These are phyloP conservation scores for Cardiospermum halicacabum DNA, from an alignment of 345 rosid species.

Conservation along the genomic window DNA sequence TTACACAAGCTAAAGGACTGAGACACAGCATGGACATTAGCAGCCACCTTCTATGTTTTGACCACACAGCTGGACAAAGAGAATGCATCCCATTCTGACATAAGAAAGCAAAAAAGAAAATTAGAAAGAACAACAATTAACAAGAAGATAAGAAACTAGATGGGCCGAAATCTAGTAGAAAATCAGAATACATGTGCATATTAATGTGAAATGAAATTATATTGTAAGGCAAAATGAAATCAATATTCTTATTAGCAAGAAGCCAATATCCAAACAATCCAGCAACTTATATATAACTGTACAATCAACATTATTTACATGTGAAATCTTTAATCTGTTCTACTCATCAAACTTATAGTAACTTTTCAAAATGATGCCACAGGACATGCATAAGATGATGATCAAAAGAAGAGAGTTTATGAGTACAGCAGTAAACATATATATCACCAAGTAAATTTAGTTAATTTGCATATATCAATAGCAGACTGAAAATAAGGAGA, in stretches of 20 bases:
- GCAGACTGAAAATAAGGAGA: not conserved
- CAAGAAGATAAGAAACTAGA: not conserved
- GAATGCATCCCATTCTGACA: constrained; percentile 96
- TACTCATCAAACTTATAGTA: not conserved
- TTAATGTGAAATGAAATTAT: not conserved
- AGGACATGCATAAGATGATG: not conserved
- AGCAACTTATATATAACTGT: not conserved
- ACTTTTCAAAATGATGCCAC: not conserved
- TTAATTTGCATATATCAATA: not conserved
- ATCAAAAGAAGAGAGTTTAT: not conserved
- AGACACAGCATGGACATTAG: constrained; percentile 96
- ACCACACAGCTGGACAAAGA: constrained; percentile 96
- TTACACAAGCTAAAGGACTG: constrained; percentile 88
- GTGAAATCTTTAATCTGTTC: not conserved
- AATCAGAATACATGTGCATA: not conserved
- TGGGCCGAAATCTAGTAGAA: not conserved
- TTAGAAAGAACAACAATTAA: constrained; percentile 7
- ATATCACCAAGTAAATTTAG: too few species aligned
- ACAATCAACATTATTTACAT: not conserved
- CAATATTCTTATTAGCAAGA: not conserved
- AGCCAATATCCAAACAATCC: not conserved
- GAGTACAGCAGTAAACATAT: not conserved
- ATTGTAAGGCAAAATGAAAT: not conserved
- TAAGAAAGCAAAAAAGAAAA: constrained; percentile 19
- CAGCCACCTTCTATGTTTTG: constrained; percentile 96